Percentiles rank a stretch among this genome's conserved stretches.
These are phyloP conservation scores for Physcomitrium patens DNA, from an alignment of 225 moss, liverwort and hornwort species.

Conservation along the genomic window DNA sequence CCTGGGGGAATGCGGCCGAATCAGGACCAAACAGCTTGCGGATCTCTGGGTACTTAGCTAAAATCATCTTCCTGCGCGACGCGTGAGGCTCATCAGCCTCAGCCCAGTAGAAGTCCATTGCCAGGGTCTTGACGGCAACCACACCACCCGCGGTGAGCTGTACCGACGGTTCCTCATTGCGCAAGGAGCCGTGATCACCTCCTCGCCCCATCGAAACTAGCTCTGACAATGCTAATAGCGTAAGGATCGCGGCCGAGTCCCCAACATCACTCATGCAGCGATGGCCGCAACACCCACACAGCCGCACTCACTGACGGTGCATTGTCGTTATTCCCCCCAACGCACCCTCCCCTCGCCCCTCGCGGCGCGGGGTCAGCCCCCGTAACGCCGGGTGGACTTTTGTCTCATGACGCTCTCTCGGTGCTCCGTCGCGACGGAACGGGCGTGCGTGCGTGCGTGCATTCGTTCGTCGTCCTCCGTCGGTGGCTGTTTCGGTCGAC, in stretches of 20 bases:
- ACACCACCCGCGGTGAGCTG: not conserved
- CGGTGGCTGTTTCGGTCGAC: no score
- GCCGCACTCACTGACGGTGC: no score
- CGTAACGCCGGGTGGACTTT: no score
- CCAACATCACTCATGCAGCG: no score
- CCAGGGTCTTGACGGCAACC: slow-evolving; percentile 39
- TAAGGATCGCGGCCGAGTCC: not conserved
- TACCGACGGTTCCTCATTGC: not conserved
- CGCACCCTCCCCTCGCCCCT: no score
- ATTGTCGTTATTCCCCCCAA: no score
- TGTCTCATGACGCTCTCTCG: no score
- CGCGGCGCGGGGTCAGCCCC: no score
- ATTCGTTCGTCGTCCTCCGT: no score
- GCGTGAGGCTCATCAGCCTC: slow-evolving; percentile 96
- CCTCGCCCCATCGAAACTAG: slow-evolving; percentile 34
- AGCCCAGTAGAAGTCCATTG: slow-evolving; percentile 80
- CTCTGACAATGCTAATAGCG: not conserved
- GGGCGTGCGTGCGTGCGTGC: no score
- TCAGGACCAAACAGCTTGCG: slow-evolving; percentile 92
- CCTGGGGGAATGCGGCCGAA: slow-evolving; percentile 77
- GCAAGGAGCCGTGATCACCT: slow-evolving; percentile 25
- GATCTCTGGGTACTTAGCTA: slow-evolving; percentile 91
- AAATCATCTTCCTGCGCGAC: slow-evolving; percentile 73
- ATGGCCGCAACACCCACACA: no score
- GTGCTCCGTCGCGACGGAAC: no score